phyloP scores from a whole-genome alignment of 2,329 filamentous ascomycete genomes.

The Colletotrichum limetticola region DNA sequence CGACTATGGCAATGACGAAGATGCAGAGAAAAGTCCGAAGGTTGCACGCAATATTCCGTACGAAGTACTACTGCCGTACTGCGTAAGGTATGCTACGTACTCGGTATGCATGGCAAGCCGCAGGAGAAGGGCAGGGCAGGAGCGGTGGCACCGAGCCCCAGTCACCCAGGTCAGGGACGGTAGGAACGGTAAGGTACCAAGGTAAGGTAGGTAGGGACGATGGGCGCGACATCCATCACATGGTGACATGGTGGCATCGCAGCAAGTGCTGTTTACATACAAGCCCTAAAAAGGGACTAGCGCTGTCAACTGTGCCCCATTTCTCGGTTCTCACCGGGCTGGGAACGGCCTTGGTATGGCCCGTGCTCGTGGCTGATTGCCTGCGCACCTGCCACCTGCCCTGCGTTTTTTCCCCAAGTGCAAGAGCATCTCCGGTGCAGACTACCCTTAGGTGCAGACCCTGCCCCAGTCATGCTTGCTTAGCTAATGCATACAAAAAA shows the following conservation, averaged over 20 bases:
- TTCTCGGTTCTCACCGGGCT: slow-evolving; percentile 25
- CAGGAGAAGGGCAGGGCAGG: too few species aligned
- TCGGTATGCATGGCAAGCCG: too few species aligned
- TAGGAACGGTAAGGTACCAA: background rate
- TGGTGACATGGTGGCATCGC: background rate
- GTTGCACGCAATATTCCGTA: background rate
- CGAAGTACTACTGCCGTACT: too few species aligned
- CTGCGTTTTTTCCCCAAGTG: background rate
- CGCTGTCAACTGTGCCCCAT: background rate
- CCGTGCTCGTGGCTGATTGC: slow-evolving; percentile 5
- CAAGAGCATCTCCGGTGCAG: background rate
- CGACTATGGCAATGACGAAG: background rate
- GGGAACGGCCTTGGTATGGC: slow-evolving; percentile 1
- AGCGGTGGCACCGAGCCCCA: too few species aligned
- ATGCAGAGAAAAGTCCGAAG: slow-evolving; percentile 1
- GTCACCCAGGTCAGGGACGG: too few species aligned
- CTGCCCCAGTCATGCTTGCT: background rate
- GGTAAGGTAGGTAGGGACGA: background rate
- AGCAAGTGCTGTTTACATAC: background rate
- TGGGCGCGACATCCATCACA: slow-evolving; percentile 11
- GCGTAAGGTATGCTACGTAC: too few species aligned
- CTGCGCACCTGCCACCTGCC: background rate
- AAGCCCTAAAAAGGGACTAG: background rate
- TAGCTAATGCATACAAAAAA: background rate
- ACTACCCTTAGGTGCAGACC: background rate